Conservation (phyloP, 176 grass and related monocot genomes). For the Eremochloa ophiuroides region DNA sequence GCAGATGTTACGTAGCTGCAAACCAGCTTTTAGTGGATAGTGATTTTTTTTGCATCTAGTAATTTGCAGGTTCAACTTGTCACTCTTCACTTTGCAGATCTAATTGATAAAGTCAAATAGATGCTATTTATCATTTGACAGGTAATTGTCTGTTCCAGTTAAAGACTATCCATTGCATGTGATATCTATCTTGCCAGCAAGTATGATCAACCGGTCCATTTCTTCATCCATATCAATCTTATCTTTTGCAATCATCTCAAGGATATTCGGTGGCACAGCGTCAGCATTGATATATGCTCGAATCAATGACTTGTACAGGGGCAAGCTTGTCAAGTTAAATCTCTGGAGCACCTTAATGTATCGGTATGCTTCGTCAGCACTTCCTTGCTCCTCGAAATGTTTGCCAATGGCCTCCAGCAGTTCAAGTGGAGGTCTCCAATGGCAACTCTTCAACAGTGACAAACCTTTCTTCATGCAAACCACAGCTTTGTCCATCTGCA, state of each 20-base stretch:
- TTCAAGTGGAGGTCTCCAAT: slow-evolving; percentile 54
- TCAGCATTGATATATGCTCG: slow-evolving; percentile 60
- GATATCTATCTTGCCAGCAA: slow-evolving; percentile 33
- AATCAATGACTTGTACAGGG: slow-evolving; percentile 68
- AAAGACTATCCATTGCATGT: slow-evolving; percentile 17
- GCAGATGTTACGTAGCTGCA: background rate
- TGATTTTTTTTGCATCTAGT: background rate
- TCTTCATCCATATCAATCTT: slow-evolving; percentile 65
- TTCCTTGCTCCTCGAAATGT: slow-evolving; percentile 64
- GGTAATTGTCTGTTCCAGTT: background rate
- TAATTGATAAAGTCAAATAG: background rate
- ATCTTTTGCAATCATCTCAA: slow-evolving; percentile 55
- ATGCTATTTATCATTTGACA: background rate
- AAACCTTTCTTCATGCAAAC: slow-evolving; percentile 72
- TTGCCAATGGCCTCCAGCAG: slow-evolving; percentile 53
- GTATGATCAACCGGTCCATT: slow-evolving; percentile 39
- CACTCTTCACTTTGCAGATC: background rate
- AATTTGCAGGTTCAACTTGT: background rate
- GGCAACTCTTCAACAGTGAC: slow-evolving; percentile 51
- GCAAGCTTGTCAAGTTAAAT: slow-evolving; percentile 56
- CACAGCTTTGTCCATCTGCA: slow-evolving; percentile 71
- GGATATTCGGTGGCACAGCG: slow-evolving; percentile 40
- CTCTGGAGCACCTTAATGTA: slow-evolving; percentile 55
- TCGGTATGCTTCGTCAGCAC: slow-evolving; percentile 17
- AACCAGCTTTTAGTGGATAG: background rate